Evolutionary conservation across 164 flowering plant species (phyloP).

Genomic region (Chloranthus sessilifolius): DNA sequence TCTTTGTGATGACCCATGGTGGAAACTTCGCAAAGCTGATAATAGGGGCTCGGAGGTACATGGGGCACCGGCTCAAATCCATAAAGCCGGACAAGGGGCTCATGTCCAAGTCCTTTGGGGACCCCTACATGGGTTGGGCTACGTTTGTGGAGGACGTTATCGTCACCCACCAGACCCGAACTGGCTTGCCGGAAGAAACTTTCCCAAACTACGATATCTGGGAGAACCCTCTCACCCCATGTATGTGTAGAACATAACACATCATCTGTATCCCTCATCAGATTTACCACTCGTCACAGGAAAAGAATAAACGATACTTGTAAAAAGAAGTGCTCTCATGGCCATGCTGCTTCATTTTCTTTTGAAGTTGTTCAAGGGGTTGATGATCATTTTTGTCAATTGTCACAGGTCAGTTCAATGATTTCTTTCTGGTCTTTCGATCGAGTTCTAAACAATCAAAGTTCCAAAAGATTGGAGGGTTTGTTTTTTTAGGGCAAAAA

Average conservation of each 20-base stretch:
- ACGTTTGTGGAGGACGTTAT: constrained; percentile 87
- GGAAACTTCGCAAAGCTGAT: constrained; percentile 95
- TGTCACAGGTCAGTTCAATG: no score
- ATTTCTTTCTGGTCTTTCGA: no score
- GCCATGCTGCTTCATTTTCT: no score
- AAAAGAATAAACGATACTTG: no score
- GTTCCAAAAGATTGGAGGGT: no score
- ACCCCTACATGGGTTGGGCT: constrained; percentile 99
- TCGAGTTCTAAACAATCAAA: no score
- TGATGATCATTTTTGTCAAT: no score
- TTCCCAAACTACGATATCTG: constrained; percentile 96
- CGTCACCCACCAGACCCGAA: constrained; percentile 86
- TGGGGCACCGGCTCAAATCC: constrained; percentile 89
- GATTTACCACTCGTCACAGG: no score
- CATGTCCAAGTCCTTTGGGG: constrained; percentile 98
- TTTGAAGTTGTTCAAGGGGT: no score
- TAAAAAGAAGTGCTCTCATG: no score
- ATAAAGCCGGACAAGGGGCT: constrained; percentile 98
- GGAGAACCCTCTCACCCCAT: constrained; percentile 98
- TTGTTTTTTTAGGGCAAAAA: no score
- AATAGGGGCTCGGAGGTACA: constrained; percentile 86
- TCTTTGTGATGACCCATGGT: constrained; percentile 98
- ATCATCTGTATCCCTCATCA: background rate
- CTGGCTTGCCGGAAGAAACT: constrained; percentile 90
- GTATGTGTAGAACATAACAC: constrained; percentile 87